Evolutionary conservation across 2,329 filamentous ascomycete species (phyloP).

Genomic region (Catunica adiposa): DNA sequence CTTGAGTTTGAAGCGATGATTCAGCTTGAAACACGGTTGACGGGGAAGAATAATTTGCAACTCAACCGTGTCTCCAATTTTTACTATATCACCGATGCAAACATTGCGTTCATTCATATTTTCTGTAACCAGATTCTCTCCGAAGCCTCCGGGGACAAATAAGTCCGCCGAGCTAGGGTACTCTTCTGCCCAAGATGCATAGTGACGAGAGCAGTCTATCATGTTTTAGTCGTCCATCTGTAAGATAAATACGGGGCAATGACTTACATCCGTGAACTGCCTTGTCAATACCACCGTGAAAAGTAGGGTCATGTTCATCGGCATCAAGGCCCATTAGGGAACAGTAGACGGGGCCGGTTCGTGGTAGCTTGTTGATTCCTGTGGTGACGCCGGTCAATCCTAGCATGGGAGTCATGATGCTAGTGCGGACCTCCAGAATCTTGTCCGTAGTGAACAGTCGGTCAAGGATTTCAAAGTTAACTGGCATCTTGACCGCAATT

Average conservation of each 20-base stretch:
- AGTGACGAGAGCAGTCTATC: conserved; percentile 43
- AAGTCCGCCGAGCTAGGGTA: conserved; percentile 33
- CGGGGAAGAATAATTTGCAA: conserved; percentile 45
- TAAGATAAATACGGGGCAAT: not conserved
- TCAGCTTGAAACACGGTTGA: conserved; percentile 52
- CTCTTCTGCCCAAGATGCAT: conserved; percentile 35
- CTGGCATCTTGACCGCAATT: conserved; percentile 1
- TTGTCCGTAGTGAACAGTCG: conserved; percentile 22
- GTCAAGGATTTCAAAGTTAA: not conserved
- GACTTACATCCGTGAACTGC: conserved; percentile 40
- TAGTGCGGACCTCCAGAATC: conserved; percentile 40
- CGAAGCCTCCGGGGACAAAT: conserved; percentile 43
- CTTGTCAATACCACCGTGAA: conserved; percentile 47
- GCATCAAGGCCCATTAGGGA: conserved; percentile 33
- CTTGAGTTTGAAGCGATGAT: conserved; percentile 47
- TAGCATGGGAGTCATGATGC: conserved; percentile 37
- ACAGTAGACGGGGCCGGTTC: conserved; percentile 29
- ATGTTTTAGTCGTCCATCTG: not conserved
- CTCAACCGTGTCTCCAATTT: conserved; percentile 32
- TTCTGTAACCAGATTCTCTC: conserved; percentile 44
- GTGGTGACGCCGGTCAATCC: conserved; percentile 31
- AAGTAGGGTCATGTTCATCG: conserved; percentile 45
- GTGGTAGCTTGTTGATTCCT: conserved; percentile 38
- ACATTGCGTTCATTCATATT: conserved; percentile 47
- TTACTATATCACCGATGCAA: conserved; percentile 46